Percentiles rank a stretch among this genome's conserved stretches.
Evolutionary conservation across 306 rosid species (phyloP).

Genomic region (Citrullus amarus): DNA sequence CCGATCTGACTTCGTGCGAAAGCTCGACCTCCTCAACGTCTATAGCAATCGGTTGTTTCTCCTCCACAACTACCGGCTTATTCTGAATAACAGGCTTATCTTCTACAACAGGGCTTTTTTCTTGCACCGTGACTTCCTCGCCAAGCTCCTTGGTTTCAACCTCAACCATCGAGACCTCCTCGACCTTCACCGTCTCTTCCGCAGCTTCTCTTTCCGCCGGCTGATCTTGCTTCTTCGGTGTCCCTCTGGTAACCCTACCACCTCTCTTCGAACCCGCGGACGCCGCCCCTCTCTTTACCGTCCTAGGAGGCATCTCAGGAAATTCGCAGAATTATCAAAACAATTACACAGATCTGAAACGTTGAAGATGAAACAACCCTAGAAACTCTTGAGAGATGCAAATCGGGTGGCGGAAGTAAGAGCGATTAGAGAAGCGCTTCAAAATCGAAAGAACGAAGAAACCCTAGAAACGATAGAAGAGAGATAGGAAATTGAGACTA

Average conservation of each 20-base stretch:
- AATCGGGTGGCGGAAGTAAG: neutral
- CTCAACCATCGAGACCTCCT: conserved; percentile 17
- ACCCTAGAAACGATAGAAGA: neutral
- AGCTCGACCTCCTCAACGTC: conserved; percentile 8
- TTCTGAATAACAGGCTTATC: conserved; percentile 1
- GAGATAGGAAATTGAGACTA: neutral
- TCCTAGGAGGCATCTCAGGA: conserved; percentile 62
- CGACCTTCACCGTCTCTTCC: conserved; percentile 31
- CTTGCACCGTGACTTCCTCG: conserved; percentile 12
- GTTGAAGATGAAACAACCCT: neutral
- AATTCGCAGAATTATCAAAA: neutral
- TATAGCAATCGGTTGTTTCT: conserved; percentile 21
- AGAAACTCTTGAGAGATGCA: neutral
- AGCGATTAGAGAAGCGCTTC: neutral
- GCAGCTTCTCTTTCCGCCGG: conserved; percentile 27
- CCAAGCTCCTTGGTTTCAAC: conserved; percentile 2
- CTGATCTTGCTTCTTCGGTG: conserved; percentile 46
- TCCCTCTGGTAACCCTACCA: conserved; percentile 38
- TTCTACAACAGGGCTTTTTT: conserved; percentile 20
- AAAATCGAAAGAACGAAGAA: neutral
- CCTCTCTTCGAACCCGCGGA: conserved; percentile 51
- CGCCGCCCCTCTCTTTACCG: conserved; percentile 68
- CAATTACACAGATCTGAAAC: conserved; percentile 1
- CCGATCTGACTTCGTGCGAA: conserved; percentile 14
- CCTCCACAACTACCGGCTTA: conserved; percentile 7